Conservation (phyloP, 106 monocot species). For the Dioscorea dumetorum region DNA sequence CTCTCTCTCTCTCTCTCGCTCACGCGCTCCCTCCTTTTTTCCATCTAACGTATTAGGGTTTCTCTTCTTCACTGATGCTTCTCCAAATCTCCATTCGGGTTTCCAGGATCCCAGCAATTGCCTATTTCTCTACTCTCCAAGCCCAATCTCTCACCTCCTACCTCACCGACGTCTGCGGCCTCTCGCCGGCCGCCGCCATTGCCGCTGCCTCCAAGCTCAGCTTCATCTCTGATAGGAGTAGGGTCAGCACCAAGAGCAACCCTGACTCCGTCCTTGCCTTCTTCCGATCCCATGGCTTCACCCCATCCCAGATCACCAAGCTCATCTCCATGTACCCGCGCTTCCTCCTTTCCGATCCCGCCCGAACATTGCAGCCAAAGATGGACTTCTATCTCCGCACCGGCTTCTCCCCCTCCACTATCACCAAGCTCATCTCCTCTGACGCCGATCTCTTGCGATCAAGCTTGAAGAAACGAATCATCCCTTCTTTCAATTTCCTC, state of each 20-base stretch:
- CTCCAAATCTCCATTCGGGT: too few species aligned
- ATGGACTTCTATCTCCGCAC: constrained; percentile 25
- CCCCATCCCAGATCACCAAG: constrained; percentile 19
- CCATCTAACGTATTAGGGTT: too few species aligned
- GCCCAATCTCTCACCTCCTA: constrained; percentile 17
- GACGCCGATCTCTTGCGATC: constrained; percentile 6
- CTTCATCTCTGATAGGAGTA: background rate
- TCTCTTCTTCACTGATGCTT: too few species aligned
- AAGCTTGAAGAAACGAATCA: constrained; percentile 15
- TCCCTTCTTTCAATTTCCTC: constrained; percentile 11
- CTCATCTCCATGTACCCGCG: constrained; percentile 21
- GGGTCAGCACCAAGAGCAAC: constrained; percentile 20
- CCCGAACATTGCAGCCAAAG: constrained; percentile 35
- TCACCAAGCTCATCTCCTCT: constrained; percentile 9
- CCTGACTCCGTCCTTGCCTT: constrained; percentile 22
- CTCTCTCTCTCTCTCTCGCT: background rate
- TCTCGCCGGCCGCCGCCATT: constrained; percentile 20
- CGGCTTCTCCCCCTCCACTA: constrained; percentile 15
- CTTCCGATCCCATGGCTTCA: constrained; percentile 27
- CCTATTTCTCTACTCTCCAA: background rate
- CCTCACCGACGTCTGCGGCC: constrained; percentile 25
- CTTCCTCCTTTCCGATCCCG: constrained; percentile 23
- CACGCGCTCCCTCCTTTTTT: background rate
- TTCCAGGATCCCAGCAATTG: too few species aligned
- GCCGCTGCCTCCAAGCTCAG: constrained; percentile 17